Evolutionary conservation across 1,284 basidiomycete species (phyloP).

Genomic region (Moesziomyces sp.): DNA sequence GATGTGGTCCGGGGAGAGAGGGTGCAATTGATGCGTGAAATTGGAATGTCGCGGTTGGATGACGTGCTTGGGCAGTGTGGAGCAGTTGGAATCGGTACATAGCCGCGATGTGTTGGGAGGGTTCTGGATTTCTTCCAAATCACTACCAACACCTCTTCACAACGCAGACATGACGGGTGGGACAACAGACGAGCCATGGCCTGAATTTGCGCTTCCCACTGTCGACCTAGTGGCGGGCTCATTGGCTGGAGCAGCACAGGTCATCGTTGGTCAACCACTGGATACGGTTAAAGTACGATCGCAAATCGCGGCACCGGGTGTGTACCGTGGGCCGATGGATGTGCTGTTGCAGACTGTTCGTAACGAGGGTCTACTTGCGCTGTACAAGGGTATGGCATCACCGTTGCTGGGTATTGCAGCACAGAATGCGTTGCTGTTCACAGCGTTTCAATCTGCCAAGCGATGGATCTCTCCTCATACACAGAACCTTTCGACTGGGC

Average conservation of each 20-base stretch:
- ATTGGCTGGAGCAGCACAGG: conserved; percentile 52
- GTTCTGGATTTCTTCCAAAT: too few relatives aligned
- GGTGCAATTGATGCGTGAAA: not conserved
- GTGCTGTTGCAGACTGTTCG: conserved; percentile 35
- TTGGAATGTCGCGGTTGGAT: not conserved
- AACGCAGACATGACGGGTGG: not conserved
- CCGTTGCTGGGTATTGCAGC: conserved; percentile 93
- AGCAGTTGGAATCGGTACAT: conserved; percentile 1
- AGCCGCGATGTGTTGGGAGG: conserved; percentile 1
- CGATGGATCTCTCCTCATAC: conserved; percentile 83
- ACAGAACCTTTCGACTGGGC: conserved; percentile 79
- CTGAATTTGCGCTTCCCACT: conserved; percentile 48
- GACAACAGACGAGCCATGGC: conserved; percentile 34
- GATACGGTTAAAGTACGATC: conserved; percentile 56
- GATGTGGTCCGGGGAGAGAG: too few relatives aligned
- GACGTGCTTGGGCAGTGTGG: not conserved
- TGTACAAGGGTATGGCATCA: conserved; percentile 77
- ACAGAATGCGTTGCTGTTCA: conserved; percentile 94
- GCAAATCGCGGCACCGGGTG: conserved; percentile 42
- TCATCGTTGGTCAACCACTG: conserved; percentile 56
- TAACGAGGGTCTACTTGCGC: conserved; percentile 43
- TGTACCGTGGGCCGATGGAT: conserved; percentile 53
- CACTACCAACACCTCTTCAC: not conserved
- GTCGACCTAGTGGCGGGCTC: conserved; percentile 52
- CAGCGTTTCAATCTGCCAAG: conserved; percentile 83